A percentile compares a stretch with the other conserved stretches of the same genome.
phyloP scores from a whole-genome alignment of 1,284 basidiomycete genomes.

The Meripilus lineatus region DNA sequence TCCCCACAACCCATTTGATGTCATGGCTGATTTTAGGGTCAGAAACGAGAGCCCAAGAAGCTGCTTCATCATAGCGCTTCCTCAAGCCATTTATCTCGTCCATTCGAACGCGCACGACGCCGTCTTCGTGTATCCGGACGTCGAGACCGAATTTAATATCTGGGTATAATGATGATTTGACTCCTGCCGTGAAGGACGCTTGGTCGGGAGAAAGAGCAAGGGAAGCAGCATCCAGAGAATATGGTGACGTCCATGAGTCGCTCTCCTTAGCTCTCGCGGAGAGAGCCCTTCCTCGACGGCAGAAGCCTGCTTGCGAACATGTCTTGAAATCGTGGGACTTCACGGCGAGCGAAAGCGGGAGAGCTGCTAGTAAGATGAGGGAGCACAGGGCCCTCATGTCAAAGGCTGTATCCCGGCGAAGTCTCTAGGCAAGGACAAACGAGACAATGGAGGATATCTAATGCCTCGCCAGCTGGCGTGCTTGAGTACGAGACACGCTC shows the following conservation, averaged over 20 bases:
- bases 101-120: slow-evolving; percentile 79
- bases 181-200: slow-evolving; percentile 62
- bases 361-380: slow-evolving; percentile 25
- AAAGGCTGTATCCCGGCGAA: too few relatives aligned
- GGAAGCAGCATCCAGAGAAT: slow-evolving; percentile 60
- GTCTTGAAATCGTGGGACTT: slow-evolving; percentile 87
- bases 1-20: slow-evolving; percentile 58
- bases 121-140: slow-evolving; percentile 78
- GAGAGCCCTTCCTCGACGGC: slow-evolving; percentile 80
- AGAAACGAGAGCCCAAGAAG: slow-evolving; percentile 76
- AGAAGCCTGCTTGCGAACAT: slow-evolving; percentile 87
- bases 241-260: slow-evolving; percentile 77
- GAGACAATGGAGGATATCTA: too few relatives aligned
- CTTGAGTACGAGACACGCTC: too few relatives aligned
- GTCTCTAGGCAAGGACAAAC: too few relatives aligned
- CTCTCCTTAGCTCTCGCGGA: slow-evolving; percentile 58
- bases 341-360: slow-evolving; percentile 43
- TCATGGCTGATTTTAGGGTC: slow-evolving; percentile 58
- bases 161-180: slow-evolving; percentile 80
- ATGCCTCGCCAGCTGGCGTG: too few relatives aligned
- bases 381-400: slow-evolving; percentile 24
- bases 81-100: slow-evolving; percentile 77
- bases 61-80: slow-evolving; percentile 87
- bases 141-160: slow-evolving; percentile 77
- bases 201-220: slow-evolving; percentile 47